Base-by-base conservation (phyloP, 1,284 basidiomycete genomes). In the Fomitopsis schrenkii region DNA sequence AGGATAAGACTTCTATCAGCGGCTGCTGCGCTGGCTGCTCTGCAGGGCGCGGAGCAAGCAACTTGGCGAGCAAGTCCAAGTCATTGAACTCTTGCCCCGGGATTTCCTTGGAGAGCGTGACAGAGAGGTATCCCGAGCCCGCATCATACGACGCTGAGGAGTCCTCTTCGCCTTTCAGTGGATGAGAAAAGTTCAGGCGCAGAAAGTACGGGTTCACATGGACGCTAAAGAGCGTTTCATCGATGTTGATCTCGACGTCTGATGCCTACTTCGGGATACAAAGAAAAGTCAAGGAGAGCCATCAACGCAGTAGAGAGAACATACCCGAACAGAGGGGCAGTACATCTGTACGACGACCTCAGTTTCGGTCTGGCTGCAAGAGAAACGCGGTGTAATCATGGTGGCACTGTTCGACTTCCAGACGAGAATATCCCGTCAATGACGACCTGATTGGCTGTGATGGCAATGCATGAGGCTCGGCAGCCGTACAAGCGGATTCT, bases 311-410 rank as follows among this genome's bases (percentile, higher is more conserved):
- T 8, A 40, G 35, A 58, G 52, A 35, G 33, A 57, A 76, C 87
- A 73, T 79, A 92, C 91, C 70, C 91, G 85, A 67, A 93, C 80
- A 28, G 91, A 85, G 7, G 91, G 91, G 64, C 90, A 91, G 72
- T 92, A 90, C 44, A 90, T 77, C 8, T 81, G 81, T 55, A 91
- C 74, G 40, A 83, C 72, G 62, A 93, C 78, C 9, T 83, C 79
- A 52, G 75, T 72, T 40, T 79, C 77, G n/a, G 84, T 87, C 72
- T 93, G 91, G 48, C 77, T 79, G 70, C 91, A 93, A 59, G 80
- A 85, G 72, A 93, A 93, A 56, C 81, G 83, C 52, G 91, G 91
- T 12, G 91, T 93, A 69, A 93, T 90, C 91, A 93, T 92, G 62
- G 59, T 65, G 62, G 53, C 26, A 30, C 17, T 50, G 22, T 5